Evolutionary conservation across 2,329 filamentous ascomycete species (phyloP).

Genomic region (Madurella fahalii): DNA sequence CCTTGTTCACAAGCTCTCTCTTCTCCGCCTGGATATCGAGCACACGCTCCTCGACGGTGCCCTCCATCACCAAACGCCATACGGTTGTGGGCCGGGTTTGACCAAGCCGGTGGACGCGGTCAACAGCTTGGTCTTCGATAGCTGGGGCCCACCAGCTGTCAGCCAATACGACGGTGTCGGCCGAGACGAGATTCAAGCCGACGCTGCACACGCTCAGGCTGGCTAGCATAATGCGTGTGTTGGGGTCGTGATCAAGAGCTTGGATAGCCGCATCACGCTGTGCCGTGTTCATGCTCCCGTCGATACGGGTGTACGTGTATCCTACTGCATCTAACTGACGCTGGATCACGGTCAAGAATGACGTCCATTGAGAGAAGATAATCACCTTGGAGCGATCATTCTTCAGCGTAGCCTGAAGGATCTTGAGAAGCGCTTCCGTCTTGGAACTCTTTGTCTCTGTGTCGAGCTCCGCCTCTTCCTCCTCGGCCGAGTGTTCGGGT

Average conservation of each 20-base stretch:
- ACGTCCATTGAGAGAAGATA: slow-evolving; percentile 74
- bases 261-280: slow-evolving; percentile 69
- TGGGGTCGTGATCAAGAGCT: slow-evolving; percentile 61
- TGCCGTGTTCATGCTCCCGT: slow-evolving; percentile 70
- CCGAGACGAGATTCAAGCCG: slow-evolving; percentile 79
- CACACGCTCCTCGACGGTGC: slow-evolving; percentile 75
- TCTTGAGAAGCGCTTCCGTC: slow-evolving; percentile 71
- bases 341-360: slow-evolving; percentile 69
- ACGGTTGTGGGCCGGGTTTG: slow-evolving; percentile 76
- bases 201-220: slow-evolving; percentile 79
- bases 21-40: slow-evolving; percentile 75
- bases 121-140: slow-evolving; percentile 87
- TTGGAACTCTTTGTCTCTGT: slow-evolving; percentile 70
- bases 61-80: slow-evolving; percentile 77
- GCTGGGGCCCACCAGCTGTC: slow-evolving; percentile 91
- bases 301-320: slow-evolving; percentile 67
- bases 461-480: slow-evolving; percentile 51
- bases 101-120: slow-evolving; percentile 80
- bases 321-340: slow-evolving; percentile 58
- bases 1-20: slow-evolving; percentile 69
- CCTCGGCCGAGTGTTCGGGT: slow-evolving; percentile 45
- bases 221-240: slow-evolving; percentile 73
- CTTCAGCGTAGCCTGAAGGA: slow-evolving; percentile 64
- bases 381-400: slow-evolving; percentile 65
- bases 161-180: slow-evolving; percentile 77